Evolutionary conservation across 805 yeast species (phyloP).

Genomic region (Candida ovalis): DNA sequence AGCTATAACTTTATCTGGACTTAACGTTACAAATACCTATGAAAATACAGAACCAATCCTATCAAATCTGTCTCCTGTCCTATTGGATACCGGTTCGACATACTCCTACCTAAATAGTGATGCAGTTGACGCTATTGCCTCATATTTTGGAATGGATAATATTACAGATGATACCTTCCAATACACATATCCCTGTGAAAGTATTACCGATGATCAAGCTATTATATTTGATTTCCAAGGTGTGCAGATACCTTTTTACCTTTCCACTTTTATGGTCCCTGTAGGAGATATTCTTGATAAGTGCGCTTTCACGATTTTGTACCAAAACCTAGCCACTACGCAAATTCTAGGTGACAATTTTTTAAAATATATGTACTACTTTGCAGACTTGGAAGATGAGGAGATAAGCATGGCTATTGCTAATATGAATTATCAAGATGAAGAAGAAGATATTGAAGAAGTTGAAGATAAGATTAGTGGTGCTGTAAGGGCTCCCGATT

Average conservation of each 20-base stretch:
- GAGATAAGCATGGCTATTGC: neutral
- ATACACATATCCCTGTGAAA: neutral
- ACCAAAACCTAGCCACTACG: neutral
- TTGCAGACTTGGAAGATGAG: neutral
- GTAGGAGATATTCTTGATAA: neutral
- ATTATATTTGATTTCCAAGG: neutral
- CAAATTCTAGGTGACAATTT: neutral
- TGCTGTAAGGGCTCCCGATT: constrained; percentile 1
- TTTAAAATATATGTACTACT: neutral
- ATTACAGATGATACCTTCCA: neutral
- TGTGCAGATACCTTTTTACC: neutral
- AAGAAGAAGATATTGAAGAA: neutral
- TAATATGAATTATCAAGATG: neutral
- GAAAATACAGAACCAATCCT: too few relatives aligned
- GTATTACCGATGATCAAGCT: neutral
- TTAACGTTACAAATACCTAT: neutral
- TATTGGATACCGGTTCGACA: neutral
- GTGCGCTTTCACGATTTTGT: neutral
- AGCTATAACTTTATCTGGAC: neutral
- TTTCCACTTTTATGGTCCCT: neutral
- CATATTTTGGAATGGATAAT: neutral
- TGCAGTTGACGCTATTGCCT: neutral
- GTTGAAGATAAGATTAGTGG: neutral
- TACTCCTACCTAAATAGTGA: neutral
- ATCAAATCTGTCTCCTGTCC: neutral